Base-by-base conservation (phyloP, 768 basidiomycete species). In the Suillus clintonianus region DNA sequence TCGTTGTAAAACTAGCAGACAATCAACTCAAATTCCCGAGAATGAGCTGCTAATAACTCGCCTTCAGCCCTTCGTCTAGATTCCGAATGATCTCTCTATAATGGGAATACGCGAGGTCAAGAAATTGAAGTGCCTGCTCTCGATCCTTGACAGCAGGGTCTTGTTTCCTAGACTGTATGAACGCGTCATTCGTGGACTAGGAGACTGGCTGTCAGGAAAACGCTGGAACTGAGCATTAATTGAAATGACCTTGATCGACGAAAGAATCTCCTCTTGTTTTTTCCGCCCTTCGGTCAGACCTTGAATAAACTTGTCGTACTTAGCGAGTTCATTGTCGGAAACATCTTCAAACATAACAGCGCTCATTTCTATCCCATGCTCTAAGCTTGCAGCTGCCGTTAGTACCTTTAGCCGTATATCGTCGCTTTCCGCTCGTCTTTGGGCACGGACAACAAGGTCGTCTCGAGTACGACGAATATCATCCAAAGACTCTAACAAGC, bases 291-390 rank as follows among this genome's bases (percentile, higher is more conserved):
- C 79, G 17, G 65, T 80, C 43, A 89, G 82, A 61, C 85, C 86
- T 41, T 84, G 80, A 41, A 98, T 79, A 70, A 89, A 90, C 64
- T 83, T 84, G 63, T 93, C 91, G 66, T 94, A 96, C 76, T 95
- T 95, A 1, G 82, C 83, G 58, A 98, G 76, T 69, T 92, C 91
- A 64, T 87, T 84, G 62, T 94, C 89, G 34, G 90, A 85, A 14
- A 92, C 80, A 61, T 91, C 90, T 70, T 95, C 92, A 72, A 98
- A 98, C 89, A 91, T 90, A 27, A 88, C 90, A 0, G 96, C 88
- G 41, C 89, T 87, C 19, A 94, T 85, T 69, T 94, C 88, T 4
- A 80, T 78, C 73, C 90, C 83, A 30, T 84, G 82, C 59, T 89
- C 88, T 51, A 95, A 82, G 3, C 85, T 84, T 17, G 83, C 79